Evolutionary conservation across 768 basidiomycete genomes (phyloP).

Genomic region (Phanerochaete carnosa): DNA sequence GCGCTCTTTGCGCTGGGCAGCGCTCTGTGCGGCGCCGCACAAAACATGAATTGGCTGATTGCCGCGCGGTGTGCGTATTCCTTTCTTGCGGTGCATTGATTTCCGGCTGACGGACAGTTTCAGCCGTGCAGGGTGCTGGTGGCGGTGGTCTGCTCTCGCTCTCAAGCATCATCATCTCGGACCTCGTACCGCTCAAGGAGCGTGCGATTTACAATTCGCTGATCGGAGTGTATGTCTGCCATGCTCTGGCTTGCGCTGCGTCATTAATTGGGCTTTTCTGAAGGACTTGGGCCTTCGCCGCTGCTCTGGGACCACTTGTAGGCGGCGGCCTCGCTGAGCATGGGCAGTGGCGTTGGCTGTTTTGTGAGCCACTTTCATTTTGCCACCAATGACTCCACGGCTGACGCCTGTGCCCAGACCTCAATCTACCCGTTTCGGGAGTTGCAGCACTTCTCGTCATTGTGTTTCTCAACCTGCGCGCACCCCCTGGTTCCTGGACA

Average conservation of each 20-base stretch:
- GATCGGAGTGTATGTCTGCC: conserved; percentile 7
- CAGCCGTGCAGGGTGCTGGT: conserved; percentile 20
- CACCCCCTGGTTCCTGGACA: conserved; percentile 25
- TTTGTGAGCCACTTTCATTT: conserved; percentile 20
- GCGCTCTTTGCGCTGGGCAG: conserved; percentile 33
- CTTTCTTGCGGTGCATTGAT: not conserved
- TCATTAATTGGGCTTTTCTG: not conserved
- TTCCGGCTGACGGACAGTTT: no score
- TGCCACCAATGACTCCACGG: not conserved
- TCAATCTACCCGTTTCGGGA: conserved; percentile 32
- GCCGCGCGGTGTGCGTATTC: conserved; percentile 25
- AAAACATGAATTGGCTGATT: conserved; percentile 37
- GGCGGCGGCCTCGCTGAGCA: conserved; percentile 19
- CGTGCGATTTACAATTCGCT: conserved; percentile 14
- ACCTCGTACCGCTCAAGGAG: conserved; percentile 21
- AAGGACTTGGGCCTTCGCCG: conserved; percentile 8
- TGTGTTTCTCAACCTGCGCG: conserved; percentile 7
- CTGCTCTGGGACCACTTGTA: conserved; percentile 5
- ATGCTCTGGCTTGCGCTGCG: not conserved
- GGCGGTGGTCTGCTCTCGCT: conserved; percentile 18
- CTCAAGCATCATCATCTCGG: conserved; percentile 20
- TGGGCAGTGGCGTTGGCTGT: conserved; percentile 27
- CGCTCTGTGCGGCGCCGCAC: conserved; percentile 34
- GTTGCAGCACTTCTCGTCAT: conserved; percentile 2
- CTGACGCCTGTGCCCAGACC: conserved; percentile 18